Evolutionary conservation across 73 alveolate species (phyloP).

Genomic region (Paramecium tetraurelia): DNA sequence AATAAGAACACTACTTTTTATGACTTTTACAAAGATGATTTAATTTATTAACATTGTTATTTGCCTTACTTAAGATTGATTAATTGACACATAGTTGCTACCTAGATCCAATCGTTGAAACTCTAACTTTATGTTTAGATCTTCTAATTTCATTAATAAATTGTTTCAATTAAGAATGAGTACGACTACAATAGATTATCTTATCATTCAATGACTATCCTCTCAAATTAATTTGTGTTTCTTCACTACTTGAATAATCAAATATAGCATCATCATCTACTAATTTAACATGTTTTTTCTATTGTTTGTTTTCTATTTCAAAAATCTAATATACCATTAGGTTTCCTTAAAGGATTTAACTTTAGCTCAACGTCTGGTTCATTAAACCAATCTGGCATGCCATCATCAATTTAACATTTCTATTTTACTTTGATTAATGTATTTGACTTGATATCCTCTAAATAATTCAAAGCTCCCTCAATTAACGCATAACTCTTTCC

Average conservation of each 20-base stretch:
- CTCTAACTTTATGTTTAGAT: background rate
- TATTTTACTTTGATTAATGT: background rate
- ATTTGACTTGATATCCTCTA: background rate
- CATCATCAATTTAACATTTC: background rate
- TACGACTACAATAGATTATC: constrained; percentile 49
- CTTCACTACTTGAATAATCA: background rate
- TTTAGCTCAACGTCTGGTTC: background rate
- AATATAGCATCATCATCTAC: background rate
- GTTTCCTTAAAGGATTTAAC: background rate
- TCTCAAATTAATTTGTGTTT: background rate
- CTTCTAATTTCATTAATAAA: background rate
- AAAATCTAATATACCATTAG: background rate
- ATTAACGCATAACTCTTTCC: constrained; percentile 67
- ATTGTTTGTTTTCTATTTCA: background rate
- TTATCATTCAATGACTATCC: background rate
- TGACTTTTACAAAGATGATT: constrained; percentile 4
- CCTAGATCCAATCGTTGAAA: background rate
- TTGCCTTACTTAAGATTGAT: background rate
- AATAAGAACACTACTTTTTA: background rate
- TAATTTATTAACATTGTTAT: background rate
- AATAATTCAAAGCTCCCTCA: constrained; percentile 36
- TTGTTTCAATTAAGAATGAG: constrained; percentile 23
- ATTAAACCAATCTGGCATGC: constrained; percentile 54
- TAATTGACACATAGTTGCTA: background rate
- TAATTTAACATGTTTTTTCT: background rate